Percentiles rank a stretch among this genome's conserved stretches.
These are phyloP conservation scores for Pyrus communis DNA, from an alignment of 306 rosid genomes.

Conservation along the genomic window DNA sequence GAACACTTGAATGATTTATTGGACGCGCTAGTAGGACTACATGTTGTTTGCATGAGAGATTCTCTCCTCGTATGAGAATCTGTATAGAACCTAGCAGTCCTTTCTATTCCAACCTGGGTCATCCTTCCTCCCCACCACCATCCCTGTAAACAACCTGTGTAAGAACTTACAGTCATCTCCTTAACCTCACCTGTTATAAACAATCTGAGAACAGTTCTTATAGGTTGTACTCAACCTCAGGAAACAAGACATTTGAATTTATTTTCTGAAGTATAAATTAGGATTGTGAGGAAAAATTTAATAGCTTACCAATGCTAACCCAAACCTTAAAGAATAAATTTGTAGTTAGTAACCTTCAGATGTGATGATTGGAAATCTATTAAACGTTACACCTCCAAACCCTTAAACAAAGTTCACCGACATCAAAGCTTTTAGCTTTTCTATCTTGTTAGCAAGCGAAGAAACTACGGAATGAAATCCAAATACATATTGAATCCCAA, in stretches of 20 bases:
- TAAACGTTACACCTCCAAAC: neutral
- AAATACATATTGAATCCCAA: neutral
- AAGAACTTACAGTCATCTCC: neutral
- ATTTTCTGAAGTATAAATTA: too few relatives aligned
- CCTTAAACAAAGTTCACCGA: neutral
- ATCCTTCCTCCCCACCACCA: neutral
- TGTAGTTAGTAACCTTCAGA: neutral
- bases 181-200: neutral
- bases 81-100: neutral
- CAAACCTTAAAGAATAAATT: neutral
- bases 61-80: neutral
- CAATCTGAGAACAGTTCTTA: neutral
- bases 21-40: neutral
- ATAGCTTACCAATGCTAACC: neutral
- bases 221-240: neutral
- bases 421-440: neutral
- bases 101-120: neutral
- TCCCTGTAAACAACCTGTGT: neutral
- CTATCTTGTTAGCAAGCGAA: neutral
- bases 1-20: neutral
- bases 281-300: neutral
- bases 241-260: neutral
- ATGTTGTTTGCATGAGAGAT: neutral
- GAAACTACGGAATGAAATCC: neutral
- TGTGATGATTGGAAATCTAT: neutral